Conservation (phyloP, 768 basidiomycete genomes). For the Macrolepiota fuliginosa region DNA sequence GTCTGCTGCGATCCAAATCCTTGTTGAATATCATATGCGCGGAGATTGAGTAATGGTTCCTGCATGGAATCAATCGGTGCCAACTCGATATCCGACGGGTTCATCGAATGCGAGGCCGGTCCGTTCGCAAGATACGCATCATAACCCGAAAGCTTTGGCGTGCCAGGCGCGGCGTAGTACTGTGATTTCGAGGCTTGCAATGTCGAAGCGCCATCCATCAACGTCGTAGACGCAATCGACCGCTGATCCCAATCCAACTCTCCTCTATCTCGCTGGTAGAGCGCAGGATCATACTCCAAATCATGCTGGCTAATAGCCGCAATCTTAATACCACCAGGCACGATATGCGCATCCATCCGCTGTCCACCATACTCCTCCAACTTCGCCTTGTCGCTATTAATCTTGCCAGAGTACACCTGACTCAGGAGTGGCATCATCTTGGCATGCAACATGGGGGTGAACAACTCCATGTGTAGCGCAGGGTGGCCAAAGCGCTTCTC, state of each 20-base stretch:
- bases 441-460: constrained; percentile 86
- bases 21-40: constrained; percentile 30
- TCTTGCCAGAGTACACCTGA: constrained; percentile 76
- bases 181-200: constrained; percentile 40
- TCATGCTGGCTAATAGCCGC: constrained; percentile 80
- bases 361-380: constrained; percentile 78
- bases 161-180: constrained; percentile 32
- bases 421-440: constrained; percentile 78
- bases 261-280: constrained; percentile 79
- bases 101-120: constrained; percentile 25
- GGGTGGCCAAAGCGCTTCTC: constrained; percentile 96
- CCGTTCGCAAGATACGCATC: constrained; percentile 57
- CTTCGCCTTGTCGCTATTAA: constrained; percentile 59
- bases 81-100: constrained; percentile 47
- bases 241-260: constrained; percentile 88
- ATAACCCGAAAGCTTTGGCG: constrained; percentile 38
- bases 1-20: constrained; percentile 37
- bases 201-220: constrained; percentile 47
- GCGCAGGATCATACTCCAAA: constrained; percentile 76
- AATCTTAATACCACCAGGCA: constrained; percentile 80
- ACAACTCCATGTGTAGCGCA: constrained; percentile 80
- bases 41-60: constrained; percentile 54
- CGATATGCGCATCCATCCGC: constrained; percentile 68
- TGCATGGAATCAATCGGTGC: constrained; percentile 54
- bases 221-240: constrained; percentile 61